Evolutionary conservation across 352 stramenopile genomes (phyloP).

Genomic region (Pythium myriotylum): DNA sequence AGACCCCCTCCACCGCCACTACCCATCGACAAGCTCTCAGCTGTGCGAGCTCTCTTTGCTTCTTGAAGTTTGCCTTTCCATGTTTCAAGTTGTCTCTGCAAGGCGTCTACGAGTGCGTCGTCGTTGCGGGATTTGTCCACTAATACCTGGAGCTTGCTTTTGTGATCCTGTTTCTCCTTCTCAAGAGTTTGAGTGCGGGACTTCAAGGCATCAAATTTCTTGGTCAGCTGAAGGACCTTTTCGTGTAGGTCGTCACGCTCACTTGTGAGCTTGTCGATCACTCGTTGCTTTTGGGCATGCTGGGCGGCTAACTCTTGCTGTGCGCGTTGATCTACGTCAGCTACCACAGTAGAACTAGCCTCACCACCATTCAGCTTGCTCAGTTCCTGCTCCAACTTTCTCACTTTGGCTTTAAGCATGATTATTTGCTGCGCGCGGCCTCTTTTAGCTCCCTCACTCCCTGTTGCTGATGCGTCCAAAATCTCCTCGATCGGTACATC

Average conservation of each 20-base stretch:
- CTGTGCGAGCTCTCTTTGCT: conserved; percentile 65
- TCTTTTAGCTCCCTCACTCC: conserved; percentile 36
- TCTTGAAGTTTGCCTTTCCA: conserved; percentile 62
- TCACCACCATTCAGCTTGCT: not conserved
- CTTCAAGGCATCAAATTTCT: conserved; percentile 67
- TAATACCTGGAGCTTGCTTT: conserved; percentile 65
- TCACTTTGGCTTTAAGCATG: conserved; percentile 82
- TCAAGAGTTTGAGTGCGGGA: conserved; percentile 72
- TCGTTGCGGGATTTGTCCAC: conserved; percentile 83
- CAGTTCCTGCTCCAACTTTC: conserved; percentile 64
- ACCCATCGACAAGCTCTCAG: conserved; percentile 36
- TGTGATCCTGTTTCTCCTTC: conserved; percentile 69
- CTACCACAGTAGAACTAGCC: not conserved
- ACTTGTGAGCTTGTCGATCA: conserved; percentile 57
- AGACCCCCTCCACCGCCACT: conserved; percentile 18
- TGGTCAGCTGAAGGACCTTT: conserved; percentile 54
- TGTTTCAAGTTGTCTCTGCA: conserved; percentile 70
- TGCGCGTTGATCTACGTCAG: conserved; percentile 64
- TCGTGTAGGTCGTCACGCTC: conserved; percentile 66
- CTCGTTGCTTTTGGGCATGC: conserved; percentile 59
- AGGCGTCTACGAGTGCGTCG: conserved; percentile 73
- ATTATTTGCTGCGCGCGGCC: conserved; percentile 84
- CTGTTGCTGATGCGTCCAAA: conserved; percentile 30
- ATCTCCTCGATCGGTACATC: conserved; percentile 57
- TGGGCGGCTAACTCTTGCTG: conserved; percentile 61